These are phyloP conservation scores for Candida sanyaensis DNA, from an alignment of 1,139 yeast species.

Conservation along the genomic window DNA sequence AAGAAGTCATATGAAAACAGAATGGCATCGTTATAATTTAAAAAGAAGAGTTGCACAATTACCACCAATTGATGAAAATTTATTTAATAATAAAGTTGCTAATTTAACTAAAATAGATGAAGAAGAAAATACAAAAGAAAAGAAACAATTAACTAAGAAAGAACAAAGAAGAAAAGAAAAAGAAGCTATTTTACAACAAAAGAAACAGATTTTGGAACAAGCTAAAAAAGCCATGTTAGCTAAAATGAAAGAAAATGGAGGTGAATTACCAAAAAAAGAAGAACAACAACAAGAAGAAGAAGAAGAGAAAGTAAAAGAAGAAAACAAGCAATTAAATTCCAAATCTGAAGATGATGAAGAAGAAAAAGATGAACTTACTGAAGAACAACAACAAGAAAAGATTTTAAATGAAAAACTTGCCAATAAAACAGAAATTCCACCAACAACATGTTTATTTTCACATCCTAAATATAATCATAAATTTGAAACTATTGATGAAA, in stretches of 20 bases:
- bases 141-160: slow-evolving; percentile 53
- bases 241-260: slow-evolving; percentile 27
- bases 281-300: slow-evolving; percentile 12
- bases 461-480: slow-evolving; percentile 43
- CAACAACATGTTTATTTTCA: slow-evolving; percentile 79
- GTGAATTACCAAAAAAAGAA: slow-evolving; percentile 12
- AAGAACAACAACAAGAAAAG: slow-evolving; percentile 51
- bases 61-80: slow-evolving; percentile 54
- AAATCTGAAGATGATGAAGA: no score
- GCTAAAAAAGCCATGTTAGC: slow-evolving; percentile 59
- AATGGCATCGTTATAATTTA: slow-evolving; percentile 73
- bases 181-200: slow-evolving; percentile 64
- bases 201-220: slow-evolving; percentile 57
- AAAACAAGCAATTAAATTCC: slow-evolving; percentile 5
- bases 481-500: slow-evolving; percentile 54
- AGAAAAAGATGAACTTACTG: slow-evolving; percentile 26
- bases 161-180: slow-evolving; percentile 65
- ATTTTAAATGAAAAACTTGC: slow-evolving; percentile 57
- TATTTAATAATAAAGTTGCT: slow-evolving; percentile 50
- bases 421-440: slow-evolving; percentile 68
- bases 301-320: slow-evolving; percentile 10
- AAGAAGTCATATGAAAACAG: slow-evolving; percentile 57
- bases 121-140: slow-evolving; percentile 23
- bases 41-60: slow-evolving; percentile 62
- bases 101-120: slow-evolving; percentile 26